phyloP scores from a whole-genome alignment of 371 early-diverging fungal genomes.

The Apophysomyces sp. region DNA sequence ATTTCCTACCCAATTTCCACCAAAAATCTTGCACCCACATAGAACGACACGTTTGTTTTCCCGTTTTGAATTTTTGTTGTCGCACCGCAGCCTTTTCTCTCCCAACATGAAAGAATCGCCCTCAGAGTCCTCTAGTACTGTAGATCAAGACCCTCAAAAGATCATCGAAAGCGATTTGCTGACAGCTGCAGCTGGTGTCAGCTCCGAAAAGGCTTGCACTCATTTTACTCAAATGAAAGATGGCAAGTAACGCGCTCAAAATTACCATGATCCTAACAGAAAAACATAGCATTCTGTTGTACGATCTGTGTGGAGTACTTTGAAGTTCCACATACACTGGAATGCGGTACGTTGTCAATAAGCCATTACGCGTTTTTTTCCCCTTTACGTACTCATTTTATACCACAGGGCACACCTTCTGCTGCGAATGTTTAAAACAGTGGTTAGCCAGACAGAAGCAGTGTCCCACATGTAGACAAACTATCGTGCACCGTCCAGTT shows the following conservation, averaged over 20 bases:
- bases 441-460: conserved; percentile 8
- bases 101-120: too few species aligned
- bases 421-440: neutral
- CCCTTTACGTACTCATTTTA: neutral
- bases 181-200: too few species aligned
- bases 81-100: too few species aligned
- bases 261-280: neutral
- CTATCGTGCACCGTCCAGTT: neutral
- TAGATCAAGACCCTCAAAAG: too few species aligned
- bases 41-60: too few species aligned
- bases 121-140: too few species aligned
- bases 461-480: conserved; percentile 8
- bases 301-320: conserved; percentile 11
- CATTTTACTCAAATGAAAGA: conserved; percentile 5
- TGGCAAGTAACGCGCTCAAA: neutral
- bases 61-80: too few species aligned
- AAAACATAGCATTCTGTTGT: conserved; percentile 6
- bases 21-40: too few species aligned
- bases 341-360: conserved; percentile 5
- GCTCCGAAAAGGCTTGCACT: neutral
- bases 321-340: conserved; percentile 8
- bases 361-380: neutral
- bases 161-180: too few species aligned
- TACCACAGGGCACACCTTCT: conserved; percentile 9
- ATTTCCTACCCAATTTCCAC: too few species aligned